These are phyloP conservation scores for Phytopythium litorale DNA, from an alignment of 352 stramenopile species.

Conservation along the genomic window DNA sequence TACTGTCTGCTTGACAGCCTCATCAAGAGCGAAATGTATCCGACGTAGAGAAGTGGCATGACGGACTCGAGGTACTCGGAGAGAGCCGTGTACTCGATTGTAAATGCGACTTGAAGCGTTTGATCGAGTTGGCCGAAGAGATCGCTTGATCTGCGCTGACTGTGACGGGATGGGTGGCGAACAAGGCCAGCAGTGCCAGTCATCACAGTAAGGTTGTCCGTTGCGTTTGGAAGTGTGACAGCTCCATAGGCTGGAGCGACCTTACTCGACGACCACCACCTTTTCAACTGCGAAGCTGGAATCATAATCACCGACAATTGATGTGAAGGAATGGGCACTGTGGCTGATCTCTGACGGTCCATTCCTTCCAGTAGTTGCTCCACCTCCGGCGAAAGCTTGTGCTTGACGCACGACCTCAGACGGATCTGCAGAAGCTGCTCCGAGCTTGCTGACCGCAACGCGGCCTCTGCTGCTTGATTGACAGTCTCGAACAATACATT, in stretches of 20 bases:
- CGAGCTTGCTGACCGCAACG: neutral
- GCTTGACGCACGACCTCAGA: neutral
- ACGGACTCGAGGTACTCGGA: constrained; percentile 36
- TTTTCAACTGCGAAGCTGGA: no score
- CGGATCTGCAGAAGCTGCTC: neutral
- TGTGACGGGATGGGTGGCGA: no score
- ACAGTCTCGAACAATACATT: neutral
- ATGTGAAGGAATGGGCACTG: no score
- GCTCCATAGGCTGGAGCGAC: no score
- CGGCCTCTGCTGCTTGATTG: no score
- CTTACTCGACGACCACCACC: no score
- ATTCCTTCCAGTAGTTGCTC: no score
- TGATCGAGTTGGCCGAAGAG: neutral
- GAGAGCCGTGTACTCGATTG: constrained; percentile 32
- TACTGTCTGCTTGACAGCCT: constrained; percentile 23
- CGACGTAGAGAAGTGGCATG: constrained; percentile 30
- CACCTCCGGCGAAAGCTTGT: neutral
- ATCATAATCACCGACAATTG: no score
- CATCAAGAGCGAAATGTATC: constrained; percentile 22
- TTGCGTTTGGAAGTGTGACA: no score
- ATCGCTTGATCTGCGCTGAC: neutral
- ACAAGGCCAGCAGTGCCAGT: no score
- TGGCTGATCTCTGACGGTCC: no score
- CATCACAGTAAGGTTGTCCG: no score
- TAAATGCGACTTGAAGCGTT: constrained; percentile 18